Evolutionary conservation across 2,329 filamentous ascomycete species (phyloP).

Genomic region (Ascochyta lentis): DNA sequence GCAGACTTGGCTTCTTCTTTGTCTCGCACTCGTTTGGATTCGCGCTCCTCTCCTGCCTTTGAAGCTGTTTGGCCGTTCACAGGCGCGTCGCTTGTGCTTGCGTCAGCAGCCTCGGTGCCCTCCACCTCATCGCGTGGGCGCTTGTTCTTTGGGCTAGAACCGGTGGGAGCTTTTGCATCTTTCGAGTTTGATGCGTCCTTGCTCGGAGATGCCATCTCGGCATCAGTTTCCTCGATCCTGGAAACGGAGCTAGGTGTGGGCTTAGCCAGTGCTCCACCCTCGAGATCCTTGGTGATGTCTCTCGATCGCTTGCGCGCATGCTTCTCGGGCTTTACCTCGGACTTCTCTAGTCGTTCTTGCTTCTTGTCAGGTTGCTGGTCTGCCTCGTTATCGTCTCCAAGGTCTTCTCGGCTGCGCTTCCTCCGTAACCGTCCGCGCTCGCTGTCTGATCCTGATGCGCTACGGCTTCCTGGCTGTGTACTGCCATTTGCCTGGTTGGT

Average conservation of each 20-base stretch:
- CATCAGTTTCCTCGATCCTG: conserved; percentile 40
- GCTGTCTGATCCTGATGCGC: conserved; percentile 45
- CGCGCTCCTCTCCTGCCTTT: conserved; percentile 38
- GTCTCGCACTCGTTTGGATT: conserved; percentile 47
- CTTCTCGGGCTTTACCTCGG: conserved; percentile 42
- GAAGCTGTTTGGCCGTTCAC: conserved; percentile 23
- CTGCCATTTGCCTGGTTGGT: conserved; percentile 35
- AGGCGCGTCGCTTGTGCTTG: conserved; percentile 13
- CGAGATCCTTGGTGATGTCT: conserved; percentile 49
- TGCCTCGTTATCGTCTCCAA: conserved; percentile 47
- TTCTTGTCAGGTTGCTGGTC: conserved; percentile 43
- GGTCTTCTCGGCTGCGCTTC: conserved; percentile 57
- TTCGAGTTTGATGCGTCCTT: conserved; percentile 15
- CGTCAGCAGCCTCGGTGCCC: conserved; percentile 16
- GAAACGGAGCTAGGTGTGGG: conserved; percentile 41
- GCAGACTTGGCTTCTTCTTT: conserved; percentile 33
- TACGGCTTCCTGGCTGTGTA: conserved; percentile 29
- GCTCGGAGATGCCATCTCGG: conserved; percentile 35
- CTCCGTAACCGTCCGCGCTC: conserved; percentile 49
- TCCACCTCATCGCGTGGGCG: conserved; percentile 49
- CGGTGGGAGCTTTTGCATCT: conserved; percentile 16
- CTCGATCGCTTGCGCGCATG: conserved; percentile 57
- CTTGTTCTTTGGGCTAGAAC: conserved; percentile 58
- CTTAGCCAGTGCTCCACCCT: conserved; percentile 40
- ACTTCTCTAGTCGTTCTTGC: conserved; percentile 31